phyloP scores from a whole-genome alignment of 176 grass and related monocot genomes.

The Rhipidocladum racemiflorum region DNA sequence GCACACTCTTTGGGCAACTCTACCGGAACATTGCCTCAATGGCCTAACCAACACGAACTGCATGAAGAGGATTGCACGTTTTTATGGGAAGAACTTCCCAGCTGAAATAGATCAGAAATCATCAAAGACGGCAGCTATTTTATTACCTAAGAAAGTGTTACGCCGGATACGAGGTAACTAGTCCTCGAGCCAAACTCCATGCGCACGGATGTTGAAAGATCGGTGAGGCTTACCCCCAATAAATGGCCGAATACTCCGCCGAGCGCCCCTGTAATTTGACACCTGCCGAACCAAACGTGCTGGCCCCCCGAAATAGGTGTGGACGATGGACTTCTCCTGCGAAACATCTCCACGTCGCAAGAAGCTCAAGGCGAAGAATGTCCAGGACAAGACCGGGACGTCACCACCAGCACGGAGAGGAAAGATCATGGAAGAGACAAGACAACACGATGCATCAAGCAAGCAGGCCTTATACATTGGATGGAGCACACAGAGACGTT shows the following conservation, averaged over 20 bases:
- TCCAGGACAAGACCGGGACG: background rate
- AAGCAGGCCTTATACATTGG: background rate
- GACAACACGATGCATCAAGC: background rate
- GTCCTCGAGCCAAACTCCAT: background rate
- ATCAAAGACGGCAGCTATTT: background rate
- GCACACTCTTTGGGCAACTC: background rate
- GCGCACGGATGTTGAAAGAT: conserved; percentile 9
- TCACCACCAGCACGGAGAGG: background rate
- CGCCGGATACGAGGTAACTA: no score
- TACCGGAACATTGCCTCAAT: background rate
- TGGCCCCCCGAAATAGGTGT: background rate
- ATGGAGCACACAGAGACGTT: background rate
- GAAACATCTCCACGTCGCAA: background rate
- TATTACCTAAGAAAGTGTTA: background rate
- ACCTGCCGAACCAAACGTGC: background rate
- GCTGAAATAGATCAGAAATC: background rate
- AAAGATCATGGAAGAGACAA: background rate
- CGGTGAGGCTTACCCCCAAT: background rate
- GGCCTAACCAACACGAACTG: background rate
- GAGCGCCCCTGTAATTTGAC: background rate
- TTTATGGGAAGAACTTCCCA: background rate
- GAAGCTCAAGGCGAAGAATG: background rate
- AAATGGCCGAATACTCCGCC: background rate
- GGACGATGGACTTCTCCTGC: background rate
- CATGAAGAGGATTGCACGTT: no score